phyloP scores from a whole-genome alignment of 176 grass and related monocot species.

The Chloris gayana region DNA sequence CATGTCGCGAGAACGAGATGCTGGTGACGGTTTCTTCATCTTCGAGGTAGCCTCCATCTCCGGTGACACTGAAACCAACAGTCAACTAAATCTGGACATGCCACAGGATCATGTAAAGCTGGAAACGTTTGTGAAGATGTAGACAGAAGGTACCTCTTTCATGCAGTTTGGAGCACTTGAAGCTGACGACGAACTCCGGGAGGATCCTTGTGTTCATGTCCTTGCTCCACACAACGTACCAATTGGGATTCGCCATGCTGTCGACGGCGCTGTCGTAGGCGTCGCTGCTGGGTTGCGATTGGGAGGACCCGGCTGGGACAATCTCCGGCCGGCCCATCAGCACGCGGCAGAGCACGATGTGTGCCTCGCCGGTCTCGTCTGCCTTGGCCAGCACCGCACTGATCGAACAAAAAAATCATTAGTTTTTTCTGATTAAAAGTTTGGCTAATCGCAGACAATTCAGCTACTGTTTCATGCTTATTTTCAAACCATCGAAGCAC shows the following conservation, averaged over 20 bases:
- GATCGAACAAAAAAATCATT: slow-evolving; percentile 18
- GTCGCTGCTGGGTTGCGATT: slow-evolving; percentile 58
- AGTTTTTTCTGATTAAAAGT: not conserved
- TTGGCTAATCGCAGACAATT: not conserved
- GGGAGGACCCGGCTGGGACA: slow-evolving; percentile 51
- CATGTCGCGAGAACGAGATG: slow-evolving; percentile 32
- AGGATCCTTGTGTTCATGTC: slow-evolving; percentile 82
- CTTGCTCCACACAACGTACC: slow-evolving; percentile 83
- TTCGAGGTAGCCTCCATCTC: slow-evolving; percentile 9
- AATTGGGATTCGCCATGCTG: slow-evolving; percentile 50
- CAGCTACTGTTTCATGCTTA: not conserved
- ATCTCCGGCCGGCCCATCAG: slow-evolving; percentile 67
- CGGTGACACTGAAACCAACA: slow-evolving; percentile 41
- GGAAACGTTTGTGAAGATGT: slow-evolving; percentile 5
- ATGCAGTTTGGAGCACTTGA: slow-evolving; percentile 54
- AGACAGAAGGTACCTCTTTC: slow-evolving; percentile 11
- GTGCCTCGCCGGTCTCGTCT: slow-evolving; percentile 59
- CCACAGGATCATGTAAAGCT: not conserved
- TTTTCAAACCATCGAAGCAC: not conserved
- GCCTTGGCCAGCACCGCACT: slow-evolving; percentile 62
- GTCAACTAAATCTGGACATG: not conserved
- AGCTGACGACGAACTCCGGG: slow-evolving; percentile 83
- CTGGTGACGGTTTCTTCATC: slow-evolving; percentile 30
- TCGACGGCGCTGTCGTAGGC: slow-evolving; percentile 77
- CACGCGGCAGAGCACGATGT: slow-evolving; percentile 83